Conservation (phyloP, 2,329 filamentous ascomycete species). For the Verticillium alfalfae region DNA sequence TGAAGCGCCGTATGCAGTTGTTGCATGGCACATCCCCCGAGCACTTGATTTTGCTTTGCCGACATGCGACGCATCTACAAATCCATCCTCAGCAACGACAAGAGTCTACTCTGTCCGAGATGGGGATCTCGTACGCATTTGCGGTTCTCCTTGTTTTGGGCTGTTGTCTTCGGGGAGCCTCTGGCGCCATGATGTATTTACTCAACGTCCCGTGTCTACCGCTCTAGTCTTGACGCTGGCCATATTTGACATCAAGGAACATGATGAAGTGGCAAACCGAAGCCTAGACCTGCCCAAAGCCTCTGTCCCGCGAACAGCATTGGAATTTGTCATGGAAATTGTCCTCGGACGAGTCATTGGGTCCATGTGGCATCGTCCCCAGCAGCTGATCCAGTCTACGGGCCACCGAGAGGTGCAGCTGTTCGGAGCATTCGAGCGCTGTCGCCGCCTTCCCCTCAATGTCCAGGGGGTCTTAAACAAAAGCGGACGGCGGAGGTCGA, state of each 20-base stretch:
- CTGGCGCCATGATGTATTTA: not conserved
- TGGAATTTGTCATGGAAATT: not conserved
- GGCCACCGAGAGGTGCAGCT: not conserved
- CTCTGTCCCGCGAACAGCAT: not conserved
- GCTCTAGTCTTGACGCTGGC: too few species aligned
- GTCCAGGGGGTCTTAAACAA: not conserved
- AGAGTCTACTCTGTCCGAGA: not conserved
- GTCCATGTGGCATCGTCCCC: not conserved
- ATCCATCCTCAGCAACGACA: not conserved
- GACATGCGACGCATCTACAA: slow-evolving; percentile 14
- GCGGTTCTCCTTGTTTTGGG: not conserved
- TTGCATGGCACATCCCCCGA: slow-evolving; percentile 23
- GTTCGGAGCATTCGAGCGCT: not conserved
- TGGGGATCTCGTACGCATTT: not conserved
- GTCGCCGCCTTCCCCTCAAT: not conserved
- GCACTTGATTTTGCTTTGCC: slow-evolving; percentile 27
- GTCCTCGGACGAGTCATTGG: not conserved
- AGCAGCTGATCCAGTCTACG: not conserved
- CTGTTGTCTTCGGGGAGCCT: not conserved
- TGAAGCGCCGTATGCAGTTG: slow-evolving; percentile 23
- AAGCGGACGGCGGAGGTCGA: too few species aligned
- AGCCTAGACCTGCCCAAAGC: too few species aligned
- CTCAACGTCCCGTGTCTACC: too few species aligned
- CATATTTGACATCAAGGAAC: too few species aligned
- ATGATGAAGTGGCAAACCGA: too few species aligned